Conservation (phyloP, 441 rosid species). For the Omphalea diandra region DNA sequence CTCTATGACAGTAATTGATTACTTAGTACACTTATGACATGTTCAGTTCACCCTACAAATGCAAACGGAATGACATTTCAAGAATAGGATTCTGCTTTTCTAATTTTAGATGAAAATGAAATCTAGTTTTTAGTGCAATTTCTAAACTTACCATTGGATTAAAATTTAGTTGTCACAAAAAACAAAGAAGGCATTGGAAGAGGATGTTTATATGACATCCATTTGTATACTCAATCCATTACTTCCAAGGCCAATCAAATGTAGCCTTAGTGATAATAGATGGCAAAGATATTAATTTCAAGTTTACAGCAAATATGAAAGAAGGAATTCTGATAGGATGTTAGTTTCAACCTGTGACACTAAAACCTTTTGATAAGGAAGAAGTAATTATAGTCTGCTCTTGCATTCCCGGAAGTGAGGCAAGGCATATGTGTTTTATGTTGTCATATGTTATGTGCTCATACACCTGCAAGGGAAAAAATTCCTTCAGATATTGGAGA, state of each 20-base stretch:
- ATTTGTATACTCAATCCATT: background rate
- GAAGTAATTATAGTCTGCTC: constrained; percentile 60
- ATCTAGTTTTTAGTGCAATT: background rate
- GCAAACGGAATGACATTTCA: background rate
- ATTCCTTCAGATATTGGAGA: constrained; percentile 1
- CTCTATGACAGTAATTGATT: constrained; percentile 7
- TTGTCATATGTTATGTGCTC: constrained; percentile 52
- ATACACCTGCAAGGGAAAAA: constrained; percentile 42
- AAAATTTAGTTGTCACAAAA: background rate
- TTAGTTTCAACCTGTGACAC: constrained; percentile 49
- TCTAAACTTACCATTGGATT: background rate
- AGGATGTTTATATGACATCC: background rate
- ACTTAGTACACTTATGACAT: background rate
- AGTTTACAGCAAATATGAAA: background rate
- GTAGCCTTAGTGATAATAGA: background rate
- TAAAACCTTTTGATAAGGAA: constrained; percentile 57
- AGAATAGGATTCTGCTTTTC: background rate
- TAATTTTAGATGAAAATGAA: background rate
- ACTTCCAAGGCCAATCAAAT: background rate
- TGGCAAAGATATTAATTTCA: background rate
- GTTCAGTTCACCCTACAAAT: background rate
- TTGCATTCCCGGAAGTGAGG: constrained; percentile 62
- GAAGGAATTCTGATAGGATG: constrained; percentile 2
- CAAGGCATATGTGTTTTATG: constrained; percentile 45
- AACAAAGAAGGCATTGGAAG: background rate